A percentile compares a stretch with the other conserved stretches of the same genome.
Conservation (phyloP, 495 filamentous ascomycete species). For the Penicillium pulvis region DNA sequence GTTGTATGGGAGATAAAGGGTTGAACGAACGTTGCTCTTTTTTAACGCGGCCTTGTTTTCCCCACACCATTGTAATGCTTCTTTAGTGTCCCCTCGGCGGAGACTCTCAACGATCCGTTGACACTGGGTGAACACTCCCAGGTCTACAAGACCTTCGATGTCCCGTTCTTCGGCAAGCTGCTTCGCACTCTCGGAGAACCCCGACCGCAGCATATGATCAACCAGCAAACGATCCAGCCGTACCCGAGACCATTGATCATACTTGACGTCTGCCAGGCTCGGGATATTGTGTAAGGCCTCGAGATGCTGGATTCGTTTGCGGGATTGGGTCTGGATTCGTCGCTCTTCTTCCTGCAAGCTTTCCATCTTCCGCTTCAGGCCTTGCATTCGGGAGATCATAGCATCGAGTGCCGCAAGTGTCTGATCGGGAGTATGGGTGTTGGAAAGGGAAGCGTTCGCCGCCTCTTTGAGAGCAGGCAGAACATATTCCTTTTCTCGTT, state of each 20-base stretch:
- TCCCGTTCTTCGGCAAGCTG: constrained; percentile 70
- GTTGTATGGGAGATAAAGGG: not conserved
- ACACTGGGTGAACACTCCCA: constrained; percentile 84
- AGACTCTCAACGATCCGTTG: constrained; percentile 73
- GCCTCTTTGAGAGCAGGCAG: constrained; percentile 69
- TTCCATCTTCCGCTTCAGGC: constrained; percentile 83
- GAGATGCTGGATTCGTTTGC: constrained; percentile 77
- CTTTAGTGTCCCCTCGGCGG: constrained; percentile 66
- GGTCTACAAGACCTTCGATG: constrained; percentile 81
- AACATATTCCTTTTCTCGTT: constrained; percentile 73
- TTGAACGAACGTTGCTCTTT: constrained; percentile 69
- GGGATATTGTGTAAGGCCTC: constrained; percentile 76
- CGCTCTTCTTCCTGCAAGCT: constrained; percentile 75
- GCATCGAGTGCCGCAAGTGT: constrained; percentile 75
- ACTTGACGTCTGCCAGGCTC: constrained; percentile 86
- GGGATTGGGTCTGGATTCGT: constrained; percentile 68
- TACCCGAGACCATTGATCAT: constrained; percentile 83
- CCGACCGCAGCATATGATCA: constrained; percentile 84
- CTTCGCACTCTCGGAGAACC: constrained; percentile 76
- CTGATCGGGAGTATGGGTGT: constrained; percentile 61
- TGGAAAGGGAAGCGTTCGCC: constrained; percentile 64
- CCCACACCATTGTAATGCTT: constrained; percentile 84
- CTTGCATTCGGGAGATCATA: constrained; percentile 83
- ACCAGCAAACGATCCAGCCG: constrained; percentile 83
- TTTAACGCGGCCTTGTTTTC: constrained; percentile 89